Conservation (phyloP, 2,329 filamentous ascomycete species). For the Claviceps sorghi region DNA sequence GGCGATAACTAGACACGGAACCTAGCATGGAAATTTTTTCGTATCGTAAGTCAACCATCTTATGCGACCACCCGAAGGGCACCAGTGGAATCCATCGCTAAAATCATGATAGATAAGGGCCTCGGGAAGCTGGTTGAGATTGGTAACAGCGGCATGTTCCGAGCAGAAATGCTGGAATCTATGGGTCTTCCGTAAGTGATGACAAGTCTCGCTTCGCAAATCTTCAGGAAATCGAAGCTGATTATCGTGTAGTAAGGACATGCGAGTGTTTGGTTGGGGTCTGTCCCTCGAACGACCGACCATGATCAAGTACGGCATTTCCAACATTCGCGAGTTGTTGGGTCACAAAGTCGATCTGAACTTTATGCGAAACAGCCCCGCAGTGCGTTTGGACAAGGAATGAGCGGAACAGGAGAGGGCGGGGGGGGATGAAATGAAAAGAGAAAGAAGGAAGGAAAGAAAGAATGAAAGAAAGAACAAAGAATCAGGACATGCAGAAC, state of each 20-base stretch:
- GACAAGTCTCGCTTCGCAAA: neutral
- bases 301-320: slow-evolving; percentile 90
- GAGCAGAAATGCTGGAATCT: slow-evolving; percentile 88
- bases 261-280: slow-evolving; percentile 90
- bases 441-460: neutral
- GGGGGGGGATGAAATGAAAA: no score
- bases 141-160: slow-evolving; percentile 97
- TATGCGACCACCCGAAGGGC: neutral
- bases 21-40: slow-evolving; percentile 97
- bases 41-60: slow-evolving; percentile 35
- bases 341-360: slow-evolving; percentile 91
- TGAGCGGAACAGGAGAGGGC: slow-evolving; percentile 24
- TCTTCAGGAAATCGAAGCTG: neutral
- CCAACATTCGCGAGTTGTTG: slow-evolving; percentile 81
- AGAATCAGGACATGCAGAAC: neutral
- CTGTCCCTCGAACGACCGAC: slow-evolving; percentile 85
- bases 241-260: slow-evolving; percentile 40
- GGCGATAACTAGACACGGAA: slow-evolving; percentile 48
- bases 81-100: neutral
- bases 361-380: slow-evolving; percentile 84
- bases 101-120: slow-evolving; percentile 42
- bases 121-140: slow-evolving; percentile 90
- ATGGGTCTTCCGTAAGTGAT: slow-evolving; percentile 60
- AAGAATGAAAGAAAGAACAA: neutral
- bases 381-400: slow-evolving; percentile 77